Evolutionary conservation across 2,329 filamentous ascomycete genomes (phyloP).

Genomic region (Fusarium aywerte): DNA sequence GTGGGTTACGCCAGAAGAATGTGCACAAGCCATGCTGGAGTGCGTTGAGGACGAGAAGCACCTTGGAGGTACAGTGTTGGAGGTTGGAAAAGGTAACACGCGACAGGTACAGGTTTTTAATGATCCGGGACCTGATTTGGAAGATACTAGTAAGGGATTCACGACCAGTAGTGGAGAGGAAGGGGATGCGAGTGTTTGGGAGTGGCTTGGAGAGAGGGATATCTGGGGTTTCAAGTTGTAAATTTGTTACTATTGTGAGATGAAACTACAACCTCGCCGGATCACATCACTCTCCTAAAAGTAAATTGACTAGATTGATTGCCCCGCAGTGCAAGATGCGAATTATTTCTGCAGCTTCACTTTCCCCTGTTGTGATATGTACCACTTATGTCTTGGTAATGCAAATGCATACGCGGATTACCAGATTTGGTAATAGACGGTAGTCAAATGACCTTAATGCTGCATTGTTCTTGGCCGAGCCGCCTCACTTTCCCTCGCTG

Average conservation of each 20-base stretch:
- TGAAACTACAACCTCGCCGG: too few species aligned
- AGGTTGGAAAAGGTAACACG: conserved; percentile 50
- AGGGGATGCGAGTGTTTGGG: conserved; percentile 45
- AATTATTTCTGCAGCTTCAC: neutral
- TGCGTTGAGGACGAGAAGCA: conserved; percentile 50
- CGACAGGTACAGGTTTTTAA: conserved; percentile 51
- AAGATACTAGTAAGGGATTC: conserved; percentile 43
- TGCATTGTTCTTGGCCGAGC: conserved; percentile 4
- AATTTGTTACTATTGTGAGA: rapidly evolving
- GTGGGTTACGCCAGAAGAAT: conserved; percentile 57
- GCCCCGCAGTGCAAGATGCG: too few species aligned
- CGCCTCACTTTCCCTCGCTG: conserved; percentile 6
- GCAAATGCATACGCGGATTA: neutral
- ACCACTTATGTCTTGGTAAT: neutral
- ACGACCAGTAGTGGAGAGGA: conserved; percentile 44
- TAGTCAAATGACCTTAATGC: conserved; percentile 25
- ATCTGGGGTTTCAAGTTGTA: conserved; percentile 42
- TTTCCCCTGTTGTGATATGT: neutral
- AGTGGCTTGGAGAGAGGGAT: conserved; percentile 40
- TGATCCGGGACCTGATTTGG: conserved; percentile 53
- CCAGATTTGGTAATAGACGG: neutral
- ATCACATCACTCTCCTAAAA: too few species aligned
- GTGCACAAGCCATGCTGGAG: conserved; percentile 58
- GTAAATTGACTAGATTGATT: too few species aligned
- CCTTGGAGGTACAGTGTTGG: conserved; percentile 55